These are phyloP conservation scores for Diaporthe batatas DNA, from an alignment of 2,329 filamentous ascomycete genomes.

Conservation along the genomic window DNA sequence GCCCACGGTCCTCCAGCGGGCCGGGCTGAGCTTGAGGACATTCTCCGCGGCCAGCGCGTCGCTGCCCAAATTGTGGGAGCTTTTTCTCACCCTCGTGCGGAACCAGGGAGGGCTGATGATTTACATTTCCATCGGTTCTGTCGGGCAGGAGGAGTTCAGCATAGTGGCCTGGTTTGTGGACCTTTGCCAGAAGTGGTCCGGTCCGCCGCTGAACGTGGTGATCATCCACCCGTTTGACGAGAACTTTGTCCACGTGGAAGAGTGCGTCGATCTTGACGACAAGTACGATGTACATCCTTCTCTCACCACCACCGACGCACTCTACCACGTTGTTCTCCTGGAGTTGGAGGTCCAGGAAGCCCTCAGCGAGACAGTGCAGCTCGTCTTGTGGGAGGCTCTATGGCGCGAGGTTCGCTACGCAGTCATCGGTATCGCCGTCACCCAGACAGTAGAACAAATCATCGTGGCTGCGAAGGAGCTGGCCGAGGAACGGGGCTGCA, in stretches of 20 bases:
- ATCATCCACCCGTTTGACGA: constrained; percentile 48
- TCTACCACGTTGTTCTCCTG: constrained; percentile 47
- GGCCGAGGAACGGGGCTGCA: constrained; percentile 17
- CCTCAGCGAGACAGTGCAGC: constrained; percentile 45
- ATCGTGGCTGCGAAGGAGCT: constrained; percentile 38
- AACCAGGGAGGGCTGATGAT: constrained; percentile 45
- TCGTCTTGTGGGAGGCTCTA: constrained; percentile 48
- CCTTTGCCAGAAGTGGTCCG: constrained; percentile 45
- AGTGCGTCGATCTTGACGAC: constrained; percentile 47
- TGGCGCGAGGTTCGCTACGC: constrained; percentile 49
- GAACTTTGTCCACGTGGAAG: constrained; percentile 44
- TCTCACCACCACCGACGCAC: constrained; percentile 48
- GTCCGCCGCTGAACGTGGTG: constrained; percentile 46
- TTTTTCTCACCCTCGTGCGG: constrained; percentile 45
- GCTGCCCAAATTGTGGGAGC: constrained; percentile 44
- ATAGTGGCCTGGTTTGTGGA: constrained; percentile 47
- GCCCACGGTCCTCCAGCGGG: constrained; percentile 44
- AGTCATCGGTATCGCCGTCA: constrained; percentile 46
- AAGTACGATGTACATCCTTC: constrained; percentile 49
- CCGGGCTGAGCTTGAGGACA: constrained; percentile 43
- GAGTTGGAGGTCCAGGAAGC: constrained; percentile 43
- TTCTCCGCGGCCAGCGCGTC: constrained; percentile 44
- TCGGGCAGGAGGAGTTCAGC: constrained; percentile 47
- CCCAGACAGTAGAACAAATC: constrained; percentile 42
- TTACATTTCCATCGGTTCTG: constrained; percentile 48